Conservation (phyloP, 164 flowering plant species). For the Paratinospora sagittata region DNA sequence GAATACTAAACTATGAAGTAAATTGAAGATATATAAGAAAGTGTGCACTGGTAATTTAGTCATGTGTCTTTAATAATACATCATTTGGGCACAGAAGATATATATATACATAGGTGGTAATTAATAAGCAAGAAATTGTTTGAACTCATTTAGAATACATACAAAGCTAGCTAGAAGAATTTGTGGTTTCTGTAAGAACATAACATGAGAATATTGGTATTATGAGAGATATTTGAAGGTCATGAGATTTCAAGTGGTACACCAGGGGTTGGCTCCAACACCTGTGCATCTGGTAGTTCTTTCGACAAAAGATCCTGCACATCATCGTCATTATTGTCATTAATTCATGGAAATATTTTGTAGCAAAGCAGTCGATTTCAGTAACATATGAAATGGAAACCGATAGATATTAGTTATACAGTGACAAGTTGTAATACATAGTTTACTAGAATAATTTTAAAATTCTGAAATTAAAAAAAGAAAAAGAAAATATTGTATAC, state of each 20-base stretch:
- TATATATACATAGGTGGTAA: neutral
- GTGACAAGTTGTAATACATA: neutral
- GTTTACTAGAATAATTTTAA: neutral
- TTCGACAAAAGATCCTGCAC: constrained; percentile 63
- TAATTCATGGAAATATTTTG: constrained; percentile 3
- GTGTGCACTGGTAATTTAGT: too few relatives aligned
- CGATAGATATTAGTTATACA: neutral
- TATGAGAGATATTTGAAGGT: constrained; percentile 10
- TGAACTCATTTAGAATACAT: neutral
- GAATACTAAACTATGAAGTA: too few relatives aligned
- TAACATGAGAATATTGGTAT: neutral
- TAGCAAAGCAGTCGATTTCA: neutral
- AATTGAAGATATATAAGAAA: too few relatives aligned
- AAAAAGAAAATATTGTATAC: too few relatives aligned
- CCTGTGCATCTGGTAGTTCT: constrained; percentile 57
- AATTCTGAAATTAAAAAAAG: neutral
- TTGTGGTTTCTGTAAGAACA: neutral
- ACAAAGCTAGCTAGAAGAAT: constrained; percentile 1
- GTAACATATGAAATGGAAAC: neutral
- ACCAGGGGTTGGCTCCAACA: constrained; percentile 72
- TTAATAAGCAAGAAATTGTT: neutral
- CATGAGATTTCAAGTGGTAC: constrained; percentile 54
- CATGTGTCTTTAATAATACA: too few relatives aligned
- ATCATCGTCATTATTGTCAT: constrained; percentile 7
- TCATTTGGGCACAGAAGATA: too few relatives aligned